Base-by-base conservation (phyloP, 2,329 filamentous ascomycete genomes). In the Torrubiella hemipterigena region DNA sequence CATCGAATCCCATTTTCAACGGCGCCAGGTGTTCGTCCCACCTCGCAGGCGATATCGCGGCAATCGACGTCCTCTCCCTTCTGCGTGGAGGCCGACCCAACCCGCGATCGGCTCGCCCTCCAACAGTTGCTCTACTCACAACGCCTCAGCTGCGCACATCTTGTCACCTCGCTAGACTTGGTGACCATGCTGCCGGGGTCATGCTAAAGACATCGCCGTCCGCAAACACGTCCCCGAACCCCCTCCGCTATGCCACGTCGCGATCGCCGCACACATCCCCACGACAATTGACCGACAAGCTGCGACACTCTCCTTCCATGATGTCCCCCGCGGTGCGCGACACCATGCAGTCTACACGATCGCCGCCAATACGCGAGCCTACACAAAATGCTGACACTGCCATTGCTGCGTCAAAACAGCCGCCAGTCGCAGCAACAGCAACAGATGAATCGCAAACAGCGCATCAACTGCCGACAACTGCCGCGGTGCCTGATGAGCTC, bases 111-210 rank as follows among this genome's bases (percentile, higher is more conserved):
- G n/a, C n/a, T n/a, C n/a, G n/a, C n/a, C n/a, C n/a, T n/a, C n/a
- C n/a, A n/a, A n/a, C n/a, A n/a, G n/a, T n/a, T n/a, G n/a, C n/a
- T n/a, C n/a, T n/a, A n/a, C n/a, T n/a, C n/a, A n/a, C n/a, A n/a
- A n/a, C n/a, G n/a, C n/a, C n/a, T n/a, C n/a, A n/a, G n/a, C n/a
- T n/a, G n/a, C n/a, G n/a, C n/a, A n/a, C n/a, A n/a, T n/a, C n/a
- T n/a, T n/a, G n/a, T n/a, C n/a, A n/a, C n/a, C n/a, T n/a, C n/a
- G n/a, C n/a, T n/a, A n/a, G n/a, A n/a, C 22, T 14, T 24, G 22
- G 31, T 29, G 34, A 36, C 34, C 24, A 36, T 36, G 34, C 34
- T 27, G 19, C 34, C 27, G 11, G 30, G 33, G 34, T 31, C 34
- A 36, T 36, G 34, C 24, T 36, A 28, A 36, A 31, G 28, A 28